Conservation (phyloP, 2,329 filamentous ascomycete species). For the Plenodomus tracheiphilus region DNA sequence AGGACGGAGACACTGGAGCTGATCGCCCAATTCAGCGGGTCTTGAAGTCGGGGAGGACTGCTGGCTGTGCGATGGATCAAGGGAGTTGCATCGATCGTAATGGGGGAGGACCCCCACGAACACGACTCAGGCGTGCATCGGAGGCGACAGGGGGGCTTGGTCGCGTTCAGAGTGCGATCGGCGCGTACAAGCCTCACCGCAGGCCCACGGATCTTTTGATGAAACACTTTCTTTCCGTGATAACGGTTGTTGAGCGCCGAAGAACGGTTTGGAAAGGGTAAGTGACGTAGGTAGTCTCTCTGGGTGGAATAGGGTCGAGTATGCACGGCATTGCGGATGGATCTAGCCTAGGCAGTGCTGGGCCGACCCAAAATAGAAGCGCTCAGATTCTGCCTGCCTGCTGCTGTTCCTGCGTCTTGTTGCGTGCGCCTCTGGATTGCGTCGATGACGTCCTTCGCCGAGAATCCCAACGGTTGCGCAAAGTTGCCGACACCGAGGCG, state of each 20-base stretch:
- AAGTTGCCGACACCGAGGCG: not conserved
- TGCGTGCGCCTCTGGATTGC: too few relatives aligned
- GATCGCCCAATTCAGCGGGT: conserved; percentile 1
- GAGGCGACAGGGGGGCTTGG: not conserved
- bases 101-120: conserved; percentile 2
- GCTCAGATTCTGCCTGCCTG: too few relatives aligned
- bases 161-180: not conserved
- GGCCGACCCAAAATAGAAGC: not conserved
- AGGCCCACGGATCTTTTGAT: not conserved
- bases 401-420: not conserved
- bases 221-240: not conserved
- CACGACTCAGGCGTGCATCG: not conserved
- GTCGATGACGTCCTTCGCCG: not conserved
- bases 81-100: not conserved
- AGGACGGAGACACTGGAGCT: not conserved
- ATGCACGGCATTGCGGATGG: not conserved
- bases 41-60: not conserved
- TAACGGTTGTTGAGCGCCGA: not conserved
- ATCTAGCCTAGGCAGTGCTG: not conserved
- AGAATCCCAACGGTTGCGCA: not conserved
- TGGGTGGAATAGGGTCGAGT: not conserved
- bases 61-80: not conserved
- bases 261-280: not conserved
- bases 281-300: not conserved
- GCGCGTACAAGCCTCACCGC: conserved; percentile 1